A percentile compares a stretch with the other conserved stretches of the same genome.
Conservation (phyloP, 352 stramenopile species). For the Pythium phragmitis region DNA sequence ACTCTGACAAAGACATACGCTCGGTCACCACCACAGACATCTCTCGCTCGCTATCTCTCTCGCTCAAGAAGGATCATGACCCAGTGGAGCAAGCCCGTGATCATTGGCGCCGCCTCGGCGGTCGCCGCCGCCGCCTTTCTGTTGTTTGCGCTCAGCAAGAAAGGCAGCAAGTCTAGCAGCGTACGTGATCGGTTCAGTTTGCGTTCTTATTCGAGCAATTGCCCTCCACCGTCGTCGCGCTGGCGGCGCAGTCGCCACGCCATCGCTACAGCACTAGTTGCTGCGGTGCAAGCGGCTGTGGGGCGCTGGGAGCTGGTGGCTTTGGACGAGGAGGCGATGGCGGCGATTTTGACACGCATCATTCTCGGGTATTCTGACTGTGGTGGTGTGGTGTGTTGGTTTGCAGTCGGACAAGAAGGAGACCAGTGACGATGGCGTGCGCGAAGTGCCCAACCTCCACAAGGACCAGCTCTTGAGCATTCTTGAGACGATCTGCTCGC, state of each 20-base stretch:
- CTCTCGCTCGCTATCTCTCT: background rate
- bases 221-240: background rate
- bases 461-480: conserved; percentile 89
- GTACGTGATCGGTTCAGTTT: conserved; percentile 21
- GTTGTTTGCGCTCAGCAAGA: conserved; percentile 50
- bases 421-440: conserved; percentile 58
- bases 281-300: background rate
- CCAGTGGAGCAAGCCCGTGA: conserved; percentile 77
- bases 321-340: too few species aligned
- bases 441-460: conserved; percentile 79
- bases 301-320: background rate
- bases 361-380: background rate
- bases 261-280: background rate
- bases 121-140: conserved; percentile 55
- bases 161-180: conserved; percentile 35
- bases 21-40: too few species aligned
- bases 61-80: conserved; percentile 40
- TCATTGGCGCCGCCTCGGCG: conserved; percentile 74
- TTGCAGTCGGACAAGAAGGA: conserved; percentile 51
- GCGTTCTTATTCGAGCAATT: too few species aligned
- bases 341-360: background rate
- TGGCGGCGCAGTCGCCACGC: too few species aligned
- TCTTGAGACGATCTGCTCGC: conserved; percentile 84
- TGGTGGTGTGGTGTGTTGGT: background rate
- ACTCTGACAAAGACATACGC: conserved; percentile 30